These are phyloP conservation scores for Auriscalpium orientale DNA, from an alignment of 768 basidiomycete genomes.

Conservation along the genomic window DNA sequence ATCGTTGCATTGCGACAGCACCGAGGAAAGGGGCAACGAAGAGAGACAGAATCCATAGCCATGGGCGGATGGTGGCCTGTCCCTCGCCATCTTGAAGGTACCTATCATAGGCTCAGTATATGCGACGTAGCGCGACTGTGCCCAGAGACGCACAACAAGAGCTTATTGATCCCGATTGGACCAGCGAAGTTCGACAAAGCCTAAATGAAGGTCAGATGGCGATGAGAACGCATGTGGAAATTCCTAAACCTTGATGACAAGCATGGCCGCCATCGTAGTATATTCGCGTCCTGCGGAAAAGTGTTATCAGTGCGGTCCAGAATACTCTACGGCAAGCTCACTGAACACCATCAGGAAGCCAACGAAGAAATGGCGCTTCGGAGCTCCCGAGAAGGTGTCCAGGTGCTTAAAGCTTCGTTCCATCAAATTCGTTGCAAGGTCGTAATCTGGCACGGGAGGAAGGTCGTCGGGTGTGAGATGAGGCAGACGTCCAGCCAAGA, in stretches of 20 bases:
- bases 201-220: constrained; percentile 1
- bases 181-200: constrained; percentile 19
- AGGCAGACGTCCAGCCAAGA: constrained; percentile 32
- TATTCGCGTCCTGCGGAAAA: constrained; percentile 13
- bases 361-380: constrained; percentile 18
- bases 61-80: constrained; percentile 43
- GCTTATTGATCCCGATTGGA: constrained; percentile 25
- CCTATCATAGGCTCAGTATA: constrained; percentile 20
- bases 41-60: constrained; percentile 57
- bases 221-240: not conserved
- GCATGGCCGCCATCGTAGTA: not conserved
- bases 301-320: constrained; percentile 5
- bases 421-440: constrained; percentile 26
- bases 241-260: not conserved
- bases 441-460: constrained; percentile 44
- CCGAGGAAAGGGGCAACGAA: constrained; percentile 39
- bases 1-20: constrained; percentile 44
- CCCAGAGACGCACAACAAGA: constrained; percentile 20
- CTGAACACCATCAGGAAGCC: constrained; percentile 19
- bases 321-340: not conserved
- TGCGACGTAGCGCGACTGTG: too few species aligned
- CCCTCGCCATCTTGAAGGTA: constrained; percentile 51
- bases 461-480: constrained; percentile 36
- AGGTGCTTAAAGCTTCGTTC: constrained; percentile 16
- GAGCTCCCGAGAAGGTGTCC: constrained; percentile 17